phyloP scores from a whole-genome alignment of 306 rosid genomes.

The Vigna trinervia region DNA sequence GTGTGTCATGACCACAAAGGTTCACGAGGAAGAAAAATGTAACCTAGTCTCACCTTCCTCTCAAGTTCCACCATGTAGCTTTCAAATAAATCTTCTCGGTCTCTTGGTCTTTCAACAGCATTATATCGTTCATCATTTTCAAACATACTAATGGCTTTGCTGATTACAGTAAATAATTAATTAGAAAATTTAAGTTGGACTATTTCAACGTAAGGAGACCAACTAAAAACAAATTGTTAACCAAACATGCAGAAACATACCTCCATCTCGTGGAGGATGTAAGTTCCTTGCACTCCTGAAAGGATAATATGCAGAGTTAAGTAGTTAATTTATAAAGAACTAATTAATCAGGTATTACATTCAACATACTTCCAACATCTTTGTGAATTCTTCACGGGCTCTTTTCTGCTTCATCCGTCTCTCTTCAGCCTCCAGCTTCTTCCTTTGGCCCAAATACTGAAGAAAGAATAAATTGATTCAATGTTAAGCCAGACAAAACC shows the following conservation, averaged over 20 bases:
- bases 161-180: conserved; percentile 55
- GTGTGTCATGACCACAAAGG: conserved; percentile 18
- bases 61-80: conserved; percentile 97
- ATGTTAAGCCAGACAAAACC: conserved; percentile 35
- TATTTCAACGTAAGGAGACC: conserved; percentile 27
- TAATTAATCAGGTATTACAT: conserved; percentile 31
- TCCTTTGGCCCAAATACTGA: conserved; percentile 98
- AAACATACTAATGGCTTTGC: conserved; percentile 90
- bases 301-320: conserved; percentile 34
- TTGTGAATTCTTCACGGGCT: conserved; percentile 94
- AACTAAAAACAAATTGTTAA: conserved; percentile 28
- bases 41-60: conserved; percentile 74
- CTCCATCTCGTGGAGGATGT: conserved; percentile 96
- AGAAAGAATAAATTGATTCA: conserved; percentile 46
- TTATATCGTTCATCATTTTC: conserved; percentile 94
- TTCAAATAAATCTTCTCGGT: conserved; percentile 93
- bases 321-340: conserved; percentile 32
- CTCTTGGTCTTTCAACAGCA: conserved; percentile 89
- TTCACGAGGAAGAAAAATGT: conserved; percentile 17
- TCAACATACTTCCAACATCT: conserved; percentile 94
- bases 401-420: conserved; percentile 92
- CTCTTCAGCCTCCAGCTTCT: conserved; percentile 96
- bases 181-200: conserved; percentile 45
- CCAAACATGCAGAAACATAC: conserved; percentile 49
- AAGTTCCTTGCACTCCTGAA: conserved; percentile 94